These are phyloP conservation scores for Yamadazyma songkhlaensis DNA, from an alignment of 1,139 yeast genomes.

Conservation along the genomic window DNA sequence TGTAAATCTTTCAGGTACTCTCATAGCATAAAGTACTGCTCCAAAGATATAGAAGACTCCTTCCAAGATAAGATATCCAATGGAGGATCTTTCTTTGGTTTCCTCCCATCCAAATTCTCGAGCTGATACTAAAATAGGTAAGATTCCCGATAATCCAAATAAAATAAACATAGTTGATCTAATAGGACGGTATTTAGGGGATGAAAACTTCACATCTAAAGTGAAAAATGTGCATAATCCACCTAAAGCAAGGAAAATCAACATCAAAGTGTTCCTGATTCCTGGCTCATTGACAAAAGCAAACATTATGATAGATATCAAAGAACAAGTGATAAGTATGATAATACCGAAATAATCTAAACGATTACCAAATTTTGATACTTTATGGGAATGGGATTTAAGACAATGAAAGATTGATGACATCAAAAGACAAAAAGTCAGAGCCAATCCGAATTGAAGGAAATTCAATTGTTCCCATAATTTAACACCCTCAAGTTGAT, in stretches of 20 bases:
- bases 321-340: slow-evolving; percentile 69
- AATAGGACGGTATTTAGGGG: slow-evolving; percentile 69
- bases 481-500: slow-evolving; percentile 36
- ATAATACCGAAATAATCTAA: slow-evolving; percentile 88
- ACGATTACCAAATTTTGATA: slow-evolving; percentile 69
- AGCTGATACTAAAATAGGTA: slow-evolving; percentile 63
- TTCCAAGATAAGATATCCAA: slow-evolving; percentile 63
- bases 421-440: slow-evolving; percentile 59
- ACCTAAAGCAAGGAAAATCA: slow-evolving; percentile 56
- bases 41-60: slow-evolving; percentile 76
- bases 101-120: slow-evolving; percentile 30
- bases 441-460: slow-evolving; percentile 39
- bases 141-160: slow-evolving; percentile 76
- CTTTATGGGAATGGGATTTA: slow-evolving; percentile 67
- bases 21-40: slow-evolving; percentile 71
- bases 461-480: slow-evolving; percentile 39
- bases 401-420: slow-evolving; percentile 77
- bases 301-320: slow-evolving; percentile 67
- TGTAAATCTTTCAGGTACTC: slow-evolving; percentile 70
- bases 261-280: slow-evolving; percentile 42
- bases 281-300: slow-evolving; percentile 54
- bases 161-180: slow-evolving; percentile 76
- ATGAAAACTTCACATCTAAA: slow-evolving; percentile 60
- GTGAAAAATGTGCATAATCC: slow-evolving; percentile 62
- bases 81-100: slow-evolving; percentile 50